A percentile compares a stretch with the other conserved stretches of the same genome.
Evolutionary conservation across 345 rosid genomes (phyloP).

Genomic region (Syzygium grande): DNA sequence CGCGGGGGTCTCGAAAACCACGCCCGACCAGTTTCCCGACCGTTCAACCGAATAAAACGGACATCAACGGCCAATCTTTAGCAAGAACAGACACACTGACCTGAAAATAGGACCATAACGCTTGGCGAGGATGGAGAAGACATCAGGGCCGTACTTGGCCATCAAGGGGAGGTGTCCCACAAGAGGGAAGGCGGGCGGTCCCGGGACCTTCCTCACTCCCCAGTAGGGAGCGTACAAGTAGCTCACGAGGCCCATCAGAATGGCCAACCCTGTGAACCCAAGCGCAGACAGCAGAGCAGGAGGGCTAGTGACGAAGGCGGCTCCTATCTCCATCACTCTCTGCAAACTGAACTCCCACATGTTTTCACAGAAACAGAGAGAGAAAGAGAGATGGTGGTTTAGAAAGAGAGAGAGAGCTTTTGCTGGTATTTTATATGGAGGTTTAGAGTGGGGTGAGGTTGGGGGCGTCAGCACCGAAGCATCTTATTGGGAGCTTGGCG

Average conservation of each 20-base stretch:
- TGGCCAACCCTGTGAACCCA: constrained; percentile 48
- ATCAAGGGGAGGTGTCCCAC: constrained; percentile 88
- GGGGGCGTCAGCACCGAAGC: background rate
- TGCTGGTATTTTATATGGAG: background rate
- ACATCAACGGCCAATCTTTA: constrained; percentile 5
- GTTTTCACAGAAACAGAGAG: background rate
- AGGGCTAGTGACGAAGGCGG: background rate
- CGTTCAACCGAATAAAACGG: background rate
- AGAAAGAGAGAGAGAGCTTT: background rate
- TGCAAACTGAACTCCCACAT: background rate
- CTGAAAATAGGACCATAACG: constrained; percentile 87
- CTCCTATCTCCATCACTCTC: background rate
- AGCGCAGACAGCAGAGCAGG: background rate
- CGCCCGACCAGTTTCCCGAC: background rate
- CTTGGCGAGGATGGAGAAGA: constrained; percentile 75
- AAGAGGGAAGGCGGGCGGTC: constrained; percentile 47
- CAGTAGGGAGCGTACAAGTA: constrained; percentile 20
- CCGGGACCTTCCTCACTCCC: constrained; percentile 50
- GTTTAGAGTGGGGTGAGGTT: background rate
- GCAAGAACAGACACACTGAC: constrained; percentile 10
- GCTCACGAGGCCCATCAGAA: constrained; percentile 60
- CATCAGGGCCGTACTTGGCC: constrained; percentile 82
- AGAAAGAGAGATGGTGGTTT: background rate
- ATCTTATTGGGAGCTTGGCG: background rate
- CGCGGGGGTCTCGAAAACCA: constrained; percentile 6